Base-by-base conservation (phyloP, 2,329 filamentous ascomycete genomes). In the Cladobotryum protrusum region DNA sequence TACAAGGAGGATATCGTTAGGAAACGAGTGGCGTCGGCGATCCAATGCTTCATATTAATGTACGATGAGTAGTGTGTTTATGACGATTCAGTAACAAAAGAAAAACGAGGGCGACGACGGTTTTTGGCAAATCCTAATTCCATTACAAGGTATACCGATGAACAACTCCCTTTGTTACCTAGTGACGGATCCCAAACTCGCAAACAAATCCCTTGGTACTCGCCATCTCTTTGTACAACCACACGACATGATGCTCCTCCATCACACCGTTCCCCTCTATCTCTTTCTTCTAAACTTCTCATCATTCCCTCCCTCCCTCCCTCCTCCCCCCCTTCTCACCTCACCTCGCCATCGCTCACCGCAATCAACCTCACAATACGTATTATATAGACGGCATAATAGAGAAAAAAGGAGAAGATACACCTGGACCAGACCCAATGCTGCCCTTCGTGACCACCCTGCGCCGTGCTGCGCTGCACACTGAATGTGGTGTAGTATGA, bases 381-480 rank as follows among this genome's bases (percentile, higher is more conserved):
- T 59, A 64, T 55, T 53, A 56, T 52, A 56, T 50, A 52, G 37
- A 54, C 50, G 54, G 34, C 39, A 46, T 45, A 48, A 53, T 52
- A 52, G 52, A 45, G 49, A 49, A 47, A 55, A 55, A 56, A 63
- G 48, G 35, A 60, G 48, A 56, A 59, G 57, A 57, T 57, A 52
- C 61, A 56, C 50, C 50, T 53, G 53, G 59, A 63, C 59, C 62
- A 64, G 55, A 68, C 63, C 64, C 64, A 68, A 69, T 67, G 66
- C 44, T 37, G 50, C 50, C 66, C 63, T 62, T 57, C 59, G 64
- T 66, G 57, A 61, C 64, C 65, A 61, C 60, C 61, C 53, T 66
- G 66, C 67, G 66, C 66, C 63, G 60, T 66, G 63, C 62, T 66
- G 67, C 64, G 66, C 67, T 65, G 60, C 62, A 67, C 63, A 62